These are phyloP conservation scores for Thamnidium elegans DNA, from an alignment of 192 early-diverging fungal genomes.

Conservation along the genomic window DNA sequence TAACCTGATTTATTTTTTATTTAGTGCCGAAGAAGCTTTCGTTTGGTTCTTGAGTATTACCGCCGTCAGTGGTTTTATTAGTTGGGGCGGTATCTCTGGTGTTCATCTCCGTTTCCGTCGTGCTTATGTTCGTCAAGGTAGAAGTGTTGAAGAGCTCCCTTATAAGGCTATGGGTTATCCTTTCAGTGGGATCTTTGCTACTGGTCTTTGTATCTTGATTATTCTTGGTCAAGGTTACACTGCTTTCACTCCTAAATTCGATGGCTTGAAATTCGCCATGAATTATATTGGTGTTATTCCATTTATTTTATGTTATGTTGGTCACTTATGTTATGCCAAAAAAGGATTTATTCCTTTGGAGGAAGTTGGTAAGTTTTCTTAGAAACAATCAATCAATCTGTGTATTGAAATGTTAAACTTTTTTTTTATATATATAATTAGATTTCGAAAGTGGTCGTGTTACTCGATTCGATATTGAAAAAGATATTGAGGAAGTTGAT, in stretches of 20 bases:
- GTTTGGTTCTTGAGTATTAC: slow-evolving; percentile 58
- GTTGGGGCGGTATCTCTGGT: slow-evolving; percentile 76
- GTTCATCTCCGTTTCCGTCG: slow-evolving; percentile 79
- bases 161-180: slow-evolving; percentile 69
- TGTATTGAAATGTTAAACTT: not conserved
- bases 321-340: slow-evolving; percentile 53
- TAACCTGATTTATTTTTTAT: not conserved
- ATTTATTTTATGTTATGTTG: slow-evolving; percentile 55
- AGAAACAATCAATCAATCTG: not conserved
- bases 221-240: slow-evolving; percentile 61
- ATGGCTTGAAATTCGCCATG: slow-evolving; percentile 48
- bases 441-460: slow-evolving; percentile 31
- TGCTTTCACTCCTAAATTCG: slow-evolving; percentile 51
- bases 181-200: slow-evolving; percentile 61
- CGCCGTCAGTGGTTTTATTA: slow-evolving; percentile 75
- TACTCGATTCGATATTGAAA: slow-evolving; percentile 20
- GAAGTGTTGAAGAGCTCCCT: slow-evolving; percentile 56
- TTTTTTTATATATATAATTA: not conserved
- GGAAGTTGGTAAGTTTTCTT: slow-evolving; percentile 47
- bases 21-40: slow-evolving; percentile 48
- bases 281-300: slow-evolving; percentile 63
- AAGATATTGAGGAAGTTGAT: slow-evolving; percentile 19
- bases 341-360: slow-evolving; percentile 32
- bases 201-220: slow-evolving; percentile 55
- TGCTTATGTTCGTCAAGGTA: slow-evolving; percentile 68